These are phyloP conservation scores for Articulospora tetracladia DNA, from an alignment of 495 filamentous ascomycete species.

Conservation along the genomic window DNA sequence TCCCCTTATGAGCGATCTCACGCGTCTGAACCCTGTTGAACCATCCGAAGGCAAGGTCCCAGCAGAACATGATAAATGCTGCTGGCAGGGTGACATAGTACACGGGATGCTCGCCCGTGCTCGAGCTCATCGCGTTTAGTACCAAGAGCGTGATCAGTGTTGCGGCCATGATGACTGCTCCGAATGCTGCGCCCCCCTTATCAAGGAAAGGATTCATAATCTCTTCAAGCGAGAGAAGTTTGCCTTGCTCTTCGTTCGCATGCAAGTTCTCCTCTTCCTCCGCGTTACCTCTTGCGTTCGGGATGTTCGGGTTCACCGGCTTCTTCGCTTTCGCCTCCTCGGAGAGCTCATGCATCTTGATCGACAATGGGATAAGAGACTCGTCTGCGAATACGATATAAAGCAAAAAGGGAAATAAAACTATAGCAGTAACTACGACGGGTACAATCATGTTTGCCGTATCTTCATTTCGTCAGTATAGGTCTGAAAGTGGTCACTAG, in stretches of 20 bases:
- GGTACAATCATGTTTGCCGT: conserved; percentile 64
- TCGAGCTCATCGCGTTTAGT: conserved; percentile 52
- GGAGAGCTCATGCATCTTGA: conserved; percentile 61
- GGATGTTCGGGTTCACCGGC: conserved; percentile 66
- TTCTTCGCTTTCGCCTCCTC: conserved; percentile 47
- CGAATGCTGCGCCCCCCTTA: conserved; percentile 56
- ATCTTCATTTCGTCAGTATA: too few relatives aligned
- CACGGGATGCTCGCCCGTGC: conserved; percentile 41
- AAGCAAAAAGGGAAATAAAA: conserved; percentile 60
- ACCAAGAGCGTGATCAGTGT: conserved; percentile 32
- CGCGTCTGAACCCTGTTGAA: conserved; percentile 51
- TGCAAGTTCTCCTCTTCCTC: conserved; percentile 47
- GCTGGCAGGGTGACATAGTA: conserved; percentile 61
- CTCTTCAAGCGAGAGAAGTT: conserved; percentile 56
- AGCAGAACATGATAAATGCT: conserved; percentile 58
- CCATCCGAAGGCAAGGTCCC: conserved; percentile 59
- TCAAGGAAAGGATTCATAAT: conserved; percentile 70
- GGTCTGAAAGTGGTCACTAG: too few relatives aligned
- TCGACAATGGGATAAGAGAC: conserved; percentile 55
- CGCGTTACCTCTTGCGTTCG: conserved; percentile 49
- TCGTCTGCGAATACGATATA: conserved; percentile 60
- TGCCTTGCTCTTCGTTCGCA: conserved; percentile 40
- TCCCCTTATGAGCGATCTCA: conserved; percentile 51
- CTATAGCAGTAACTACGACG: conserved; percentile 55
- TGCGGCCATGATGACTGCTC: conserved; percentile 53